phyloP scores from a whole-genome alignment of 176 grass and related monocot genomes.

The Carex littledalei region DNA sequence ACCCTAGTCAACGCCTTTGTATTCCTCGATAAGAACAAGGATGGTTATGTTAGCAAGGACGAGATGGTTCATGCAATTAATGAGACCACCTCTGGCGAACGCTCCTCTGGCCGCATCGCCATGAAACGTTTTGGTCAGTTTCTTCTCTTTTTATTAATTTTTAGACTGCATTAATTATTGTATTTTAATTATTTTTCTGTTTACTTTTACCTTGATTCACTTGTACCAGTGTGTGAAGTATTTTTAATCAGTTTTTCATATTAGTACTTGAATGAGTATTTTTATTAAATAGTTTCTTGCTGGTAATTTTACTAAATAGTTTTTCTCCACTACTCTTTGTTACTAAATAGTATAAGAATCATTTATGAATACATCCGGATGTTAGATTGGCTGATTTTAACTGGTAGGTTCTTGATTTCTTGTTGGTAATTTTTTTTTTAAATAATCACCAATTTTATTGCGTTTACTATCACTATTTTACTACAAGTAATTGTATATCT shows the following conservation, averaged over 20 bases:
- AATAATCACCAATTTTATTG: neutral
- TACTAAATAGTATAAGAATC: neutral
- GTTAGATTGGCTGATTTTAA: neutral
- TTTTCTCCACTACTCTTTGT: neutral
- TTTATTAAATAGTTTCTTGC: neutral
- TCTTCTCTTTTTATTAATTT: conserved; percentile 12
- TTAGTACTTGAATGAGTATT: neutral
- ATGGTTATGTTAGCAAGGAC: conserved; percentile 92
- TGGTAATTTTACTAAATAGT: neutral
- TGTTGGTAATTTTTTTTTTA: neutral
- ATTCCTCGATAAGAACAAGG: conserved; percentile 93
- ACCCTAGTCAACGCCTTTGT: conserved; percentile 90
- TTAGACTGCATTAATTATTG: neutral
- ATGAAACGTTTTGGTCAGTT: conserved; percentile 96
- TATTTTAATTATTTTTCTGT: neutral
- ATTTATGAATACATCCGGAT: neutral
- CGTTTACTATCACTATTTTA: neutral
- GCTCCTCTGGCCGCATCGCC: conserved; percentile 87
- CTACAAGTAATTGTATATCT: neutral
- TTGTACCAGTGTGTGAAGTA: neutral
- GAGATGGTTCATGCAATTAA: conserved; percentile 96
- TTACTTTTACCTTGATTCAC: neutral
- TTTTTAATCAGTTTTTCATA: neutral
- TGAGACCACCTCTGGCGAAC: conserved; percentile 77
- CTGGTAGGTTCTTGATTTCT: neutral